Evolutionary conservation across 2,329 filamentous ascomycete genomes (phyloP).

Genomic region (Fusarium ramigenum): DNA sequence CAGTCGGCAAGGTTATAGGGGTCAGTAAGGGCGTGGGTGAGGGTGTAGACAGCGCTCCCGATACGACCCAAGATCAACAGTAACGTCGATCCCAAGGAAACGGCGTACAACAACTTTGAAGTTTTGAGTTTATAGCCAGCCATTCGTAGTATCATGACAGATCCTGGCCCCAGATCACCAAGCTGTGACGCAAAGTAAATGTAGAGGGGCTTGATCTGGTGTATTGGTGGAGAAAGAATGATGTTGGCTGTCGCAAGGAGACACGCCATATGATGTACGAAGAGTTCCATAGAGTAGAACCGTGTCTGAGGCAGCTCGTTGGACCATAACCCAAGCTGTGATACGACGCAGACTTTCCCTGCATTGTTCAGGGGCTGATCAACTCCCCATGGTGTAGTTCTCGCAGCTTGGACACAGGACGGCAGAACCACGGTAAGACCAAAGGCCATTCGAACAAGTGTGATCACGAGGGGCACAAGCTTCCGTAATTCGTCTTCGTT

Average conservation of each 20-base stretch:
- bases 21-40: conserved; percentile 30
- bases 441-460: conserved; percentile 39
- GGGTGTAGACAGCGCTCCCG: conserved; percentile 25
- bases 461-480: conserved; percentile 28
- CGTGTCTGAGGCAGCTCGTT: conserved; percentile 28
- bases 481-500: conserved; percentile 16
- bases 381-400: conserved; percentile 36
- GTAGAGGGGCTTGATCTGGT: conserved; percentile 42
- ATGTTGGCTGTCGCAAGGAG: conserved; percentile 35
- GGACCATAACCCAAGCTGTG: conserved; percentile 39
- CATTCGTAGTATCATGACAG: conserved; percentile 33
- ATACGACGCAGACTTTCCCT: conserved; percentile 38
- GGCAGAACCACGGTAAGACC: conserved; percentile 39
- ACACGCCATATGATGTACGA: conserved; percentile 41
- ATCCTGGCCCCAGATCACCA: conserved; percentile 35
- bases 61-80: conserved; percentile 26
- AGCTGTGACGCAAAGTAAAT: conserved; percentile 40
- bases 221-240: conserved; percentile 31
- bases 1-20: conserved; percentile 36
- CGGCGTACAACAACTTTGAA: conserved; percentile 25
- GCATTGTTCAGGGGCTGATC: conserved; percentile 26
- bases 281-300: conserved; percentile 32
- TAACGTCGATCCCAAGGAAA: conserved; percentile 21
- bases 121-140: conserved; percentile 19
- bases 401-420: conserved; percentile 28